Conservation (phyloP, 2,329 filamentous ascomycete species). For the Hymenoscyphus occultus region DNA sequence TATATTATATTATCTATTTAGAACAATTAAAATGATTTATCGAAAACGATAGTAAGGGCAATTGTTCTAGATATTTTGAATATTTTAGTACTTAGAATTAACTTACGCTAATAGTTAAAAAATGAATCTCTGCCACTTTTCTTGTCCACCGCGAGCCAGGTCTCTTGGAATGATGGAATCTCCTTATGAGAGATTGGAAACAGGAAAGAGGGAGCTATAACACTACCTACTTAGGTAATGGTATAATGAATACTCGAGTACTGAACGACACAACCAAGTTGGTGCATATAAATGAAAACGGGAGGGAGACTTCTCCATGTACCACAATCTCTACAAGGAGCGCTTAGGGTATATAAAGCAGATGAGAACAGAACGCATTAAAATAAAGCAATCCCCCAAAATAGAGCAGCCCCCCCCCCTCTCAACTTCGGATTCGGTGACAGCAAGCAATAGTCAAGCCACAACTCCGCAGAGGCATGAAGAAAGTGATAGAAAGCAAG, state of each 20-base stretch:
- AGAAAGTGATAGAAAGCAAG: not conserved
- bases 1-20: no score
- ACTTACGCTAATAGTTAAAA: no score
- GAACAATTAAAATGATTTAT: no score
- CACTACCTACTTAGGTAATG: not conserved
- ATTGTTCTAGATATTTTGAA: no score
- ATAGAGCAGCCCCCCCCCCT: not conserved
- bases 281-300: not conserved
- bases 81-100: no score
- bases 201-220: not conserved
- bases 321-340: not conserved
- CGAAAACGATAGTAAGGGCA: no score
- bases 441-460: no score
- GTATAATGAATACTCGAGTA: not conserved
- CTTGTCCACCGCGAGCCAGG: no score
- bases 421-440: not conserved
- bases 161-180: no score
- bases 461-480: not conserved
- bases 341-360: not conserved
- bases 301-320: not conserved
- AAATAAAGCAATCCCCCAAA: not conserved
- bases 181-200: no score
- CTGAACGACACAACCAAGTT: no score
- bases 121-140: no score
- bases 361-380: not conserved